phyloP scores from a whole-genome alignment of 2,329 filamentous ascomycete genomes.

The Onygenales sp. region DNA sequence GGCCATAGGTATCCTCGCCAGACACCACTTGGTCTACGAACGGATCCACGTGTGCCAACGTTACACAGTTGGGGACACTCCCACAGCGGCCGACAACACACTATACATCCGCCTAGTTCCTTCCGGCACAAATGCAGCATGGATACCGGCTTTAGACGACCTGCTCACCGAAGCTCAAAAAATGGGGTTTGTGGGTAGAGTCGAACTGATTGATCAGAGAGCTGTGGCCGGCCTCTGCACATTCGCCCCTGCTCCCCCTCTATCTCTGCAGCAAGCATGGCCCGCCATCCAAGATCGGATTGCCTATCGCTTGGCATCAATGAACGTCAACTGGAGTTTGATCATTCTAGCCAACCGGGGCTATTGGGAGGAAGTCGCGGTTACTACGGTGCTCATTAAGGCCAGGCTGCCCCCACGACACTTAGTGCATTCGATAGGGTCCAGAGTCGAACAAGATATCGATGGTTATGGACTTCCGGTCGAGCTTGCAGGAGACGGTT shows the following conservation, averaged over 20 bases:
- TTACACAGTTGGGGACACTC: background rate
- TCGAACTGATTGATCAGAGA: conserved; percentile 2
- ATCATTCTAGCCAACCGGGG: background rate
- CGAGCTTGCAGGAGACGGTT: too few relatives aligned
- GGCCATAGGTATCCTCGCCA: background rate
- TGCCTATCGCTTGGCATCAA: background rate
- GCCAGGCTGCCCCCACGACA: too few relatives aligned
- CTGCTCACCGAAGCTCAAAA: background rate
- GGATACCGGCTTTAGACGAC: background rate
- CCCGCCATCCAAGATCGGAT: background rate
- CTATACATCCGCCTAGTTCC: background rate
- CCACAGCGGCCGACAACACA: background rate
- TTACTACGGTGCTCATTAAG: background rate
- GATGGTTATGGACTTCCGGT: too few relatives aligned
- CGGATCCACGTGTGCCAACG: background rate
- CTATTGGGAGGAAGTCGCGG: conserved; percentile 2
- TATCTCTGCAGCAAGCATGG: background rate
- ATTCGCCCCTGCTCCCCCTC: background rate
- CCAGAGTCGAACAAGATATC: too few relatives aligned
- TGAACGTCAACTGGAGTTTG: background rate
- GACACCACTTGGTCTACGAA: background rate
- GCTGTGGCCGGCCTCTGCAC: background rate
- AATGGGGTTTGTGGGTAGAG: background rate
- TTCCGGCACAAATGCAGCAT: background rate
- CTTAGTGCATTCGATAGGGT: too few relatives aligned